These are phyloP conservation scores for Astrephomene gubernaculifera DNA, from an alignment of 139 green algal species.

Conservation along the genomic window DNA sequence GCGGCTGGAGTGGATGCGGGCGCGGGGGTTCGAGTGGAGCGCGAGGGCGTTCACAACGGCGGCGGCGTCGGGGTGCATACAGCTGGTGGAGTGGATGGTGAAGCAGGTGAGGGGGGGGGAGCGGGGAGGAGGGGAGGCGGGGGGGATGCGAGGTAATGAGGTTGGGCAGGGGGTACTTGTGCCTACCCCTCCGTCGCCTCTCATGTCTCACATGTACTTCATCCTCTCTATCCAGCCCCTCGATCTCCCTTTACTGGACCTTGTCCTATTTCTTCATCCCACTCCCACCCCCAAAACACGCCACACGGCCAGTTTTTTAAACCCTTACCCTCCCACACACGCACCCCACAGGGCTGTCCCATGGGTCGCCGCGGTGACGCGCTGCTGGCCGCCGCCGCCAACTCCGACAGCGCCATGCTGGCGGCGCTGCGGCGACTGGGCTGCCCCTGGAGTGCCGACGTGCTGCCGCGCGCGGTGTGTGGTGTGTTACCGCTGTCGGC, in stretches of 20 bases:
- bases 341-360: constrained; percentile 29
- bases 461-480: constrained; percentile 5
- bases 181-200: no score
- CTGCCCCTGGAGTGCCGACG: constrained; percentile 20
- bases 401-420: not conserved
- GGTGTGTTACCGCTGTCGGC: not conserved
- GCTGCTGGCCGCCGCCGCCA: constrained; percentile 10
- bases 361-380: constrained; percentile 23
- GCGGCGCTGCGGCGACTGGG: constrained; percentile 9
- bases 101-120: not conserved
- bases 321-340: no score
- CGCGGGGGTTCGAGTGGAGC: constrained; percentile 3
- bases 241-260: no score
- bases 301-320: not conserved
- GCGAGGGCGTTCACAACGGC: not conserved
- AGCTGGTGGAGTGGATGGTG: constrained; percentile 23
- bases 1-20: constrained; percentile 13
- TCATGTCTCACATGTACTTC: no score
- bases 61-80: not conserved
- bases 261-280: no score
- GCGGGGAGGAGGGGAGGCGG: no score
- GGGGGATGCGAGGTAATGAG: no score
- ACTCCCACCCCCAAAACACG: no score
- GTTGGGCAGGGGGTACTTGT: no score
- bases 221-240: no score